Evolutionary conservation across 1,284 basidiomycete species (phyloP), one percentile per base, ranked within the genome.

Genomic region (Agaricales sp.): DNA sequence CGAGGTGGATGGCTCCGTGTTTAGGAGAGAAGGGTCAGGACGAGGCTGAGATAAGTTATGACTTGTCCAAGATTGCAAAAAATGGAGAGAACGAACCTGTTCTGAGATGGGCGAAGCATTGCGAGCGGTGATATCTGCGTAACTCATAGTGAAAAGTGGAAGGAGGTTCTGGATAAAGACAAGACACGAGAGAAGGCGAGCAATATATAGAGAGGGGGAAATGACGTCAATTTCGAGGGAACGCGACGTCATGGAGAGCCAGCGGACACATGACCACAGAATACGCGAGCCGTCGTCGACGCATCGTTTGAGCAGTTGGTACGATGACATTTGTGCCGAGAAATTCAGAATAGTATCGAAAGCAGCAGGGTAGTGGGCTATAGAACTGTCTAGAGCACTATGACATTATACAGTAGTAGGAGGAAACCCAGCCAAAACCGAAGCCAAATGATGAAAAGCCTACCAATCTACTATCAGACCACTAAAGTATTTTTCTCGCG

Each of bases 401-500:
- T n/a, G n/a, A n/a, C n/a, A n/a, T n/a, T n/a, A n/a, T n/a, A n/a
- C n/a, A n/a, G n/a, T n/a, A n/a, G n/a, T n/a, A n/a, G n/a, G n/a
- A n/a, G n/a, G n/a, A n/a, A n/a, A n/a, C n/a, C n/a, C n/a, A n/a
- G n/a, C n/a, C n/a, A n/a, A n/a, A n/a, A n/a, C n/a, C n/a, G n/a
- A n/a, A n/a, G n/a, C n/a, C n/a, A n/a, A n/a, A n/a, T n/a, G n/a
- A n/a, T n/a, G n/a, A n/a, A n/a, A n/a, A n/a, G n/a, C 4, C 39
- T 20, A 20, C 39, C 39, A 41, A 8, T 41, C 8, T 18, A 8
- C 39, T 41, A 41, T 16, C 16, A 41, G 19, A 8, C 39, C 39
- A 41, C 53, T 63, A 59, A 87, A 87, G 64, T 79, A 87, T 61
- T 76, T 80, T 57, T 80, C 73, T 52, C 75, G 67, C 21, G 78